A percentile compares a stretch with the other conserved stretches of the same genome.
phyloP scores from a whole-genome alignment of 148 eudicot species.

The Arctostaphylos glauca region DNA sequence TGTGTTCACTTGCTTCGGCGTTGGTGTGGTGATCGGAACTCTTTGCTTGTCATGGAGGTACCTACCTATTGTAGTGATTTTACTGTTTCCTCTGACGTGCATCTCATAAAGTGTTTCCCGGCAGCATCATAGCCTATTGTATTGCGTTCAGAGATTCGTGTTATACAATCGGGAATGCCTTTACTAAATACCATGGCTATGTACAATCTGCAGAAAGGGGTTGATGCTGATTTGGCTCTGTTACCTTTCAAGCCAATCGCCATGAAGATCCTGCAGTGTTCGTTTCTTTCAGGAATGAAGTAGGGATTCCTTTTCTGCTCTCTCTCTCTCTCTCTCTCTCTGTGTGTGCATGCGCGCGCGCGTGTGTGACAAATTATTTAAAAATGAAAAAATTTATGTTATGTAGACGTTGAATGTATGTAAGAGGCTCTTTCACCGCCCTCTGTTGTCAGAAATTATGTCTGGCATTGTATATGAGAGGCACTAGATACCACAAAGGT shows the following conservation, averaged over 20 bases:
- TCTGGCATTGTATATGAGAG: neutral
- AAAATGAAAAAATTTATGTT: neutral
- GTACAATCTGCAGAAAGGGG: conserved; percentile 45
- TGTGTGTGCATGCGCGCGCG: neutral
- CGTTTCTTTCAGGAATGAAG: conserved; percentile 81
- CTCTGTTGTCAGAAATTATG: neutral
- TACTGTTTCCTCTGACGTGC: neutral
- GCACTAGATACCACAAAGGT: neutral
- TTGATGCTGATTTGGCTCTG: conserved; percentile 58
- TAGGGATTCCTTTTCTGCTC: conserved; percentile 12
- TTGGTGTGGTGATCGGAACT: conserved; percentile 69
- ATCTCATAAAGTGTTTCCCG: neutral
- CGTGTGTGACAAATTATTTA: too few species aligned
- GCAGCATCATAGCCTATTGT: neutral
- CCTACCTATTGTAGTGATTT: conserved; percentile 2
- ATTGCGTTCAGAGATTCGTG: neutral
- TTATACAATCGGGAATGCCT: neutral
- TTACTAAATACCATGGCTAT: neutral
- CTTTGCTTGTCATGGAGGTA: conserved; percentile 86
- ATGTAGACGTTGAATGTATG: conserved; percentile 1
- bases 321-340: conserved; percentile 5
- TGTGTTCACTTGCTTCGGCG: conserved; percentile 85
- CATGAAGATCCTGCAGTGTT: conserved; percentile 84
- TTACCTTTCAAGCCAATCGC: conserved; percentile 78
- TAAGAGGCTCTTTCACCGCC: neutral